These are phyloP conservation scores for Talaromyces borbonicus DNA, from an alignment of 495 filamentous ascomycete species.

Conservation along the genomic window DNA sequence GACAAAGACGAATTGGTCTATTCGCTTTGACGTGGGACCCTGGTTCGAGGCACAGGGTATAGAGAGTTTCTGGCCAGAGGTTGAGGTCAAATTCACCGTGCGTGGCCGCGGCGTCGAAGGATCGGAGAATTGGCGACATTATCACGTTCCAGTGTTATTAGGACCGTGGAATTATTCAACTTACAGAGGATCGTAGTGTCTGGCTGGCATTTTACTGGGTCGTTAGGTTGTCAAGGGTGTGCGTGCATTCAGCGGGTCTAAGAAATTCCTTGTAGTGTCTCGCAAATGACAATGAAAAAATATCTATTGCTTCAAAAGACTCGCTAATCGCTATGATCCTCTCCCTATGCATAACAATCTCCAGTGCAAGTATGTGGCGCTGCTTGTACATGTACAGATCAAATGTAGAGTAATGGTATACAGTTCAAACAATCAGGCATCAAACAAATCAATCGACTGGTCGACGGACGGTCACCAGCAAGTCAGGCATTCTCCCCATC, in stretches of 20 bases:
- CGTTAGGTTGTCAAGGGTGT: no score
- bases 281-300: no score
- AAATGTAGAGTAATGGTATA: conserved; percentile 9
- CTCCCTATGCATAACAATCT: conserved; percentile 2
- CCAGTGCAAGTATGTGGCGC: not conserved
- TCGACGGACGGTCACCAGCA: no score
- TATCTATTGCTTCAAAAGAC: no score
- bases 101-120: conserved; percentile 42
- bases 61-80: conserved; percentile 83
- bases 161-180: conserved; percentile 89
- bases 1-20: conserved; percentile 52
- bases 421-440: conserved; percentile 5
- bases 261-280: no score
- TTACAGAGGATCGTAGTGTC: conserved; percentile 58
- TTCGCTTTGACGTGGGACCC: conserved; percentile 65
- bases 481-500: conserved; percentile 20
- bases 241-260: no score
- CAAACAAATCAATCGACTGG: no score
- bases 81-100: conserved; percentile 78
- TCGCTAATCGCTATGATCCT: no score
- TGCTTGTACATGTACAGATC: conserved; percentile 8
- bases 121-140: conserved; percentile 62
- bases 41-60: conserved; percentile 63
- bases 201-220: no score
- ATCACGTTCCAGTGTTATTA: conserved; percentile 85